Percentiles rank a stretch among this genome's conserved stretches.
phyloP scores from a whole-genome alignment of 441 rosid genomes.

The Arabidopsis hybrid region DNA sequence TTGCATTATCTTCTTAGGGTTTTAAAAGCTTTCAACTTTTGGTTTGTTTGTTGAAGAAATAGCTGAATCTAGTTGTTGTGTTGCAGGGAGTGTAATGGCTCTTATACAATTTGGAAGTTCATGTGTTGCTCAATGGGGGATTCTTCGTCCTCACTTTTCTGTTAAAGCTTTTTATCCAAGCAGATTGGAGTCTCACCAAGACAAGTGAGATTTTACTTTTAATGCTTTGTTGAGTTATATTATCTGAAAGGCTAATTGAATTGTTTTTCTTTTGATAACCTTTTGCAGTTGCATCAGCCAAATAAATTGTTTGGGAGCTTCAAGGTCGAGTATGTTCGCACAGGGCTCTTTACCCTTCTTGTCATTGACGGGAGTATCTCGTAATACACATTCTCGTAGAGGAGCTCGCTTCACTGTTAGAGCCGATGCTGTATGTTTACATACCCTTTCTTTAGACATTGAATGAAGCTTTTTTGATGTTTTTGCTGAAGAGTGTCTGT shows the following conservation, averaged over 20 bases:
- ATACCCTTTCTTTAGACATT: conserved; percentile 26
- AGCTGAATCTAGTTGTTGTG: background rate
- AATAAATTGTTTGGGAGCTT: conserved; percentile 59
- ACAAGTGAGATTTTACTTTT: conserved; percentile 51
- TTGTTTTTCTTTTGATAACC: background rate
- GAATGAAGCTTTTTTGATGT: background rate
- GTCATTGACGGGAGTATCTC: conserved; percentile 53
- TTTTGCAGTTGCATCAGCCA: conserved; percentile 54
- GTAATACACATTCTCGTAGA: conserved; percentile 52
- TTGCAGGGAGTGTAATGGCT: conserved; percentile 67
- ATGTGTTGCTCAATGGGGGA: conserved; percentile 85
- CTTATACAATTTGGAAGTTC: conserved; percentile 79
- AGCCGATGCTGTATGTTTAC: conserved; percentile 80
- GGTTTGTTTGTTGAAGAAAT: conserved; percentile 9
- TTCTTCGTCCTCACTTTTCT: conserved; percentile 61
- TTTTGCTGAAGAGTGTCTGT: conserved; percentile 17
- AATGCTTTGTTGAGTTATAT: conserved; percentile 7
- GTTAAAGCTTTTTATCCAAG: conserved; percentile 55
- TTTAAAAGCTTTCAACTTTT: background rate
- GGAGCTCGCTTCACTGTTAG: conserved; percentile 77
- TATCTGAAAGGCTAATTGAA: conserved; percentile 14
- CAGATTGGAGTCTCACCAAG: conserved; percentile 50
- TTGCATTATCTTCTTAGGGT: conserved; percentile 26
- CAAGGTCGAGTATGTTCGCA: conserved; percentile 73
- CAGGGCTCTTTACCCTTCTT: conserved; percentile 61